A percentile compares a stretch with the other conserved stretches of the same genome.
These are phyloP conservation scores for Apiotrichum akiyoshidainum DNA, from an alignment of 1,284 basidiomycete genomes.

Conservation along the genomic window DNA sequence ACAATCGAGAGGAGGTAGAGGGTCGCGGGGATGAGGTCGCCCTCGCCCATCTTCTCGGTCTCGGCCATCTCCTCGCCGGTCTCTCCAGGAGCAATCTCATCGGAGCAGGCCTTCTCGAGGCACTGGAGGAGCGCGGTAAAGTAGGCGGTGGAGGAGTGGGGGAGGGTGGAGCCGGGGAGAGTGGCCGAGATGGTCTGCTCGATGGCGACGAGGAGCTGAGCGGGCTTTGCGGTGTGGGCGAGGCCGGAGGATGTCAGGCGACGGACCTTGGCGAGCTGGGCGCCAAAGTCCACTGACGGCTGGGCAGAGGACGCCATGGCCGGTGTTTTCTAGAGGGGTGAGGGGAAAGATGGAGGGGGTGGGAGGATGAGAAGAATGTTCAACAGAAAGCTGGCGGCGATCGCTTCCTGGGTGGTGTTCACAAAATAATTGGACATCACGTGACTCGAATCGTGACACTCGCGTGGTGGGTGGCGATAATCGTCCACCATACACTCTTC, in stretches of 20 bases:
- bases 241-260: conserved; percentile 78
- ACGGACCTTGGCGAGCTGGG: conserved; percentile 76
- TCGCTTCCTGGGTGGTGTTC: neutral
- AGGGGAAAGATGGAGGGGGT: neutral
- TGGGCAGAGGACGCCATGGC: conserved; percentile 22
- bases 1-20: conserved; percentile 82
- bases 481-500: neutral
- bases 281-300: conserved; percentile 30
- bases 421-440: too few relatives aligned
- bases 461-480: too few relatives aligned
- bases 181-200: conserved; percentile 69
- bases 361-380: neutral
- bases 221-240: conserved; percentile 84
- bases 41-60: conserved; percentile 57
- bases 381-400: neutral
- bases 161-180: conserved; percentile 57
- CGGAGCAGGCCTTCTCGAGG: conserved; percentile 46
- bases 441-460: too few relatives aligned
- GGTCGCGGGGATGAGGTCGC: conserved; percentile 77
- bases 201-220: conserved; percentile 80
- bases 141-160: conserved; percentile 77
- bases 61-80: conserved; percentile 45
- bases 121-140: conserved; percentile 70
- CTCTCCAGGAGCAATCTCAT: conserved; percentile 32
- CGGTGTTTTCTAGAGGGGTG: neutral